Base-by-base conservation (phyloP, 176 grass and related monocot genomes). In the Puccinellia tenuiflora region DNA sequence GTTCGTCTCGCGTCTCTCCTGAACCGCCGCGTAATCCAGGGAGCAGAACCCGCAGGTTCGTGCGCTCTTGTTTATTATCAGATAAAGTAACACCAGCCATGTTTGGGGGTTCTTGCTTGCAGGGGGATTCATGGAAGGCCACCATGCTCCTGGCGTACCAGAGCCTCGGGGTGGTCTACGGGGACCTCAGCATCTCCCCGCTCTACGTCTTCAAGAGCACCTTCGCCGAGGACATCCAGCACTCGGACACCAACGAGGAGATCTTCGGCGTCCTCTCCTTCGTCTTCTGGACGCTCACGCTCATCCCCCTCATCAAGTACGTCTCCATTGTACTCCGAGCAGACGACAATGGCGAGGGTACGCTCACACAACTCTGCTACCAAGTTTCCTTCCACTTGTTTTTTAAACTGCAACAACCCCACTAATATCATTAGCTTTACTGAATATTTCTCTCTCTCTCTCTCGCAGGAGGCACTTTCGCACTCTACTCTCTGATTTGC, bases 331-430 rank as follows among this genome's bases (percentile, higher is more conserved):
- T 99, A 76, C 93, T 99, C 1, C 53, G 93, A 83, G 96, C 96
- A 0, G 87, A 99, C 50, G 96, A 99, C 85, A 99, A 99, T 87
- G 96, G 96, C 73, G 93, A 99, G 84, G 96, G 96, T 99, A 92
- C 21, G 5, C 37, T 21, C 21, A 43, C 5, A 21, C 39, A 2
- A 10, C 43, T 8, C 70, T 50, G 17, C n/a, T n/a, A n/a, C n/a
- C 26, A 48, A 26, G 3, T 43, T 75, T 15, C 22, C 2, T 79
- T 15, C 29, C 3, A 10, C 35, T 60, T 74, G 16, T 39, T 57
- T 1, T 6, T 39, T 37, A 37, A 39, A 39, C 38, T 9, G 38
- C 59, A 61, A 61, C 10, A 26, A 59, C 10, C 54, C 10, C 54
- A n/a, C n/a, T n/a, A n/a, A n/a, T 21, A 48, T 37, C 34, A 37